phyloP scores from a whole-genome alignment of 2,329 filamentous ascomycete species.

The Fusarium zealandicum region DNA sequence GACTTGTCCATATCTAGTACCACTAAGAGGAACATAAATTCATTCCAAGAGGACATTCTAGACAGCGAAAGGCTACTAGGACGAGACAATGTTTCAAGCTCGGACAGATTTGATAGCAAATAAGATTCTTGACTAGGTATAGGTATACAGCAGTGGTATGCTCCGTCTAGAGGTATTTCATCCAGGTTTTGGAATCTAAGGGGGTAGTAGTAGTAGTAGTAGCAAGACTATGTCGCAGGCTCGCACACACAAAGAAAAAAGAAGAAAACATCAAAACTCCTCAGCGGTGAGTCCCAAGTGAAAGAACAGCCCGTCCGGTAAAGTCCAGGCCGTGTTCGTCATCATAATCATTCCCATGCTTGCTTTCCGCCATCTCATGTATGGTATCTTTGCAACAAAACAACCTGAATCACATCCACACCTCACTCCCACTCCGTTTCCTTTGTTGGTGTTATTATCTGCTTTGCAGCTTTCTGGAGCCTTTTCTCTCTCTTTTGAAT shows the following conservation, averaged over 20 bases:
- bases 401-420: neutral
- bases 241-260: constrained; percentile 9
- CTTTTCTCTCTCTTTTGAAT: neutral
- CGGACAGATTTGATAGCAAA: neutral
- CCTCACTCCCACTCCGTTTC: neutral
- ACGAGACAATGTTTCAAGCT: too few species aligned
- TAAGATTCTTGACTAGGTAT: constrained; percentile 26
- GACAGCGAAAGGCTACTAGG: too few species aligned
- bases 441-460: neutral
- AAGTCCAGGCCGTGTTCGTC: constrained; percentile 19
- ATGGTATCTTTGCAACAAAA: constrained; percentile 28
- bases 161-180: constrained; percentile 31
- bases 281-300: constrained; percentile 1
- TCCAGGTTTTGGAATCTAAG: constrained; percentile 35
- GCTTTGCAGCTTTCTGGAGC: neutral
- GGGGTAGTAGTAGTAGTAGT: constrained; percentile 28
- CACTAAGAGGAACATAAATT: too few species aligned
- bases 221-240: constrained; percentile 18
- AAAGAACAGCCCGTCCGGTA: constrained; percentile 2
- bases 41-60: too few species aligned
- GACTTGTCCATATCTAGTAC: too few species aligned
- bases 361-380: constrained; percentile 11
- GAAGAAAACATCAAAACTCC: constrained; percentile 5
- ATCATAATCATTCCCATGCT: constrained; percentile 8
- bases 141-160: constrained; percentile 15